Percentiles rank a stretch among this genome's conserved stretches.
Evolutionary conservation across 805 yeast genomes (phyloP).

Genomic region (Saccharomycopsis sp.): DNA sequence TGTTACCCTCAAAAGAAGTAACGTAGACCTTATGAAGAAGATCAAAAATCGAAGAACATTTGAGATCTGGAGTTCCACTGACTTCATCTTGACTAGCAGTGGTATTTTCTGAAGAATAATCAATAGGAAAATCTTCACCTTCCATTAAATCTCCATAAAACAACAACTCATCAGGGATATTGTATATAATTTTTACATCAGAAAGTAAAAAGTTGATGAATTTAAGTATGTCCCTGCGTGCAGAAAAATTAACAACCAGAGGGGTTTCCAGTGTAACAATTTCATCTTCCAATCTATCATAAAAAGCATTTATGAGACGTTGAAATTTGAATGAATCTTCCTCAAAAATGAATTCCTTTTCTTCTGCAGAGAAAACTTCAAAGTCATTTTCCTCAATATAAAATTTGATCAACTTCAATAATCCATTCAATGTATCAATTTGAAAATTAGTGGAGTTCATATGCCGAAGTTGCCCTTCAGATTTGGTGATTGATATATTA

Average conservation of each 20-base stretch:
- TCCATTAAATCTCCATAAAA: conserved; percentile 3
- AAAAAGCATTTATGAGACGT: conserved; percentile 11
- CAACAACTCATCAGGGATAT: conserved; percentile 13
- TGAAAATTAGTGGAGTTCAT: not conserved
- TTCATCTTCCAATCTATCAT: no score
- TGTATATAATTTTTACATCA: conserved; percentile 4
- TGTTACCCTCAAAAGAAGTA: no score
- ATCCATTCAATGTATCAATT: conserved; percentile 6
- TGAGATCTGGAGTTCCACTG: no score
- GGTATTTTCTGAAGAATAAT: not conserved
- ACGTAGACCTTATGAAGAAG: conserved; percentile 7
- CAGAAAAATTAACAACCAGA: no score
- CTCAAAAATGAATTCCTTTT: conserved; percentile 12
- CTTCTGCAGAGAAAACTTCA: conserved; percentile 3
- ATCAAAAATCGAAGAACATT: conserved; percentile 10
- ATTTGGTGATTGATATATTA: not conserved
- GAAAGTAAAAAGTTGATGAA: conserved; percentile 9
- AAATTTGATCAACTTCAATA: conserved; percentile 1
- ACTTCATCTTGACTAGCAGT: no score
- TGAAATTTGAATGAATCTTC: conserved; percentile 13
- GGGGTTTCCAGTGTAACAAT: no score
- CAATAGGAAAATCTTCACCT: not conserved
- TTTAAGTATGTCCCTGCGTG: conserved; percentile 3
- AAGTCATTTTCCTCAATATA: conserved; percentile 6
- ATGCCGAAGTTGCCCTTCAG: not conserved